Conservation (phyloP, 148 eudicot genomes). For the Dysphania ambrosioides region DNA sequence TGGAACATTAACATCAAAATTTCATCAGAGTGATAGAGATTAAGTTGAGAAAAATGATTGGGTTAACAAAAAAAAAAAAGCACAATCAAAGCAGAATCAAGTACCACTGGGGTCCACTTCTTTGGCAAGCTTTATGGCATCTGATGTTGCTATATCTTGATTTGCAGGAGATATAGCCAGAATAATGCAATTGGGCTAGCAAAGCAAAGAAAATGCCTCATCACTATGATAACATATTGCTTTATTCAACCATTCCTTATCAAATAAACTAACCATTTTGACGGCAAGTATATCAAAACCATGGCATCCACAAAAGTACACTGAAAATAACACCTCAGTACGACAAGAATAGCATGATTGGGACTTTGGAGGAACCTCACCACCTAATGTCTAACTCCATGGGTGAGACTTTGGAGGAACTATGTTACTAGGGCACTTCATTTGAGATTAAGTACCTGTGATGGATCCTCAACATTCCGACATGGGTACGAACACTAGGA, state of each 20-base stretch:
- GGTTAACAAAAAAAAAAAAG: conserved; percentile 4
- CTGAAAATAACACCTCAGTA: not conserved
- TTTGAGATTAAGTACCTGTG: too few relatives aligned
- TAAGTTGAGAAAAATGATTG: not conserved
- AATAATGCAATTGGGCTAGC: conserved; percentile 69
- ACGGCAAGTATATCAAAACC: not conserved
- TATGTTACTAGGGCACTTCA: too few relatives aligned
- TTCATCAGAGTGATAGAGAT: conserved; percentile 1
- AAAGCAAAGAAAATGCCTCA: conserved; percentile 19
- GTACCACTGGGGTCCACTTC: conserved; percentile 74
- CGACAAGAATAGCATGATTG: not conserved
- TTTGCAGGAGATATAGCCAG: conserved; percentile 85
- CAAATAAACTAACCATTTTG: not conserved
- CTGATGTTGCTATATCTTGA: conserved; percentile 87
- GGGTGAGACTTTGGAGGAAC: too few relatives aligned
- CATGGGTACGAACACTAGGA: too few relatives aligned
- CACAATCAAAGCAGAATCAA: conserved; percentile 8
- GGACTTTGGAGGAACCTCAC: not conserved
- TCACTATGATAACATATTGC: not conserved
- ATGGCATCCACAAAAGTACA: not conserved
- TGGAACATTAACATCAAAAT: conserved; percentile 27
- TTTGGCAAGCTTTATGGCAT: conserved; percentile 71
- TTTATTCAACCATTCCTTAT: not conserved
- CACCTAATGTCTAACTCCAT: too few relatives aligned
- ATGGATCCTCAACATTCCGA: too few relatives aligned